Base-by-base conservation (phyloP, 345 rosid genomes). In the Populus tremula region DNA sequence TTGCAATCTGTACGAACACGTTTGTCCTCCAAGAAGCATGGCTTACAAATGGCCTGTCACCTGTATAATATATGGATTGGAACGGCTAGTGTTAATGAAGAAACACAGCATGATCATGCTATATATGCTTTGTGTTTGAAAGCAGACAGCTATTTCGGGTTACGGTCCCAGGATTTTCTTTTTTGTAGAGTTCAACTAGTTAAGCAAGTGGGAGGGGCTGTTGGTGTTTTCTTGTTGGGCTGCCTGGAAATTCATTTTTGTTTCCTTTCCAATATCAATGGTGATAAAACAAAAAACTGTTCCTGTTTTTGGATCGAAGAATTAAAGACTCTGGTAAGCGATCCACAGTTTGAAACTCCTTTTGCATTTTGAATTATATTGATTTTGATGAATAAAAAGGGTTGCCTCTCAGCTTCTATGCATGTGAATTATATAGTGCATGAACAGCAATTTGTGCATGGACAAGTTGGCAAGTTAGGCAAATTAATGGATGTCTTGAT, bases 121-220 rank as follows among this genome's bases (percentile, higher is more conserved):
- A 21, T 2, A 54, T 21, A 17, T 65, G 71, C 35, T 8, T 78
- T 36, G 54, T 65, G 71, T 36, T 29, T 6, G 36, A 3, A 49
- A 35, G 76, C 70, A 70, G 70, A 35, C 70, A 71, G 25, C 6
- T n/a, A 20, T 10, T 61, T 9, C 35, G 23, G 59, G 47, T 29
- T 16, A 63, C 36, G 80, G 80, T 71, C 80, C 76, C 76, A 33
- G 35, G 71, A 65, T 23, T n/a, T 23, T 20, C 62, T 50, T 16
- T 49, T 43, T 21, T 9, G 47, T 21, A 21, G 21, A 18, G 70
- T 36, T 29, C 61, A 54, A 14, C 21, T 27, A 29, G 38, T 13
- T 31, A 6, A 31, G 41, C 69, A 33, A 65, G 50, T 31, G 75
- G 75, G 50, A 18, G 75, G 75, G 67, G 49, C 68, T n/a, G 64